These are phyloP conservation scores for Podila epigama DNA, from an alignment of 192 early-diverging fungal species.

Conservation along the genomic window DNA sequence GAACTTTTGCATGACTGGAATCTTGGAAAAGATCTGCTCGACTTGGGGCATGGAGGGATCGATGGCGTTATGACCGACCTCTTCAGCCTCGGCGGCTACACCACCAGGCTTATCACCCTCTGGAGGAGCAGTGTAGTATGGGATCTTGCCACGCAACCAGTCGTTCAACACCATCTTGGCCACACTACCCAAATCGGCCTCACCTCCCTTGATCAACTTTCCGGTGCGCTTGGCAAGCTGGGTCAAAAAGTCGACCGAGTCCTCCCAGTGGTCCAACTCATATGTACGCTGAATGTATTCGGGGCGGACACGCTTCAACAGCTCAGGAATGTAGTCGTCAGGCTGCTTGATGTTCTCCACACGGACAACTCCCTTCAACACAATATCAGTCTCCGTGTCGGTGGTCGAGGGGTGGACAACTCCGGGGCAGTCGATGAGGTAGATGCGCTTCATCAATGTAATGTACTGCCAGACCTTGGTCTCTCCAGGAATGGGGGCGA, in stretches of 20 bases:
- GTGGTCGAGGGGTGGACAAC: constrained; percentile 89
- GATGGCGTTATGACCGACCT: constrained; percentile 12
- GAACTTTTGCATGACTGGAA: constrained; percentile 86
- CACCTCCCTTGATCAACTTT: constrained; percentile 94
- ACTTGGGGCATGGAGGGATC: constrained; percentile 59
- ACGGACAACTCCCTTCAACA: constrained; percentile 96
- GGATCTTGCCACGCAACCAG: constrained; percentile 97
- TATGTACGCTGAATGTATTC: constrained; percentile 96
- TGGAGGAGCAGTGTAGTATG: constrained; percentile 90
- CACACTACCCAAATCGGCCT: constrained; percentile 90
- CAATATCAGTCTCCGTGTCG: constrained; percentile 94
- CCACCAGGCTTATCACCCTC: constrained; percentile 51
- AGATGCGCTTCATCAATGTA: constrained; percentile 97
- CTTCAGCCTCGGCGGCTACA: constrained; percentile 38
- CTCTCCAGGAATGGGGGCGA: constrained; percentile 98
- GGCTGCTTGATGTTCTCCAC: constrained; percentile 89
- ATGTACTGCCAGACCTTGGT: constrained; percentile 99
- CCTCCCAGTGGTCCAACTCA: constrained; percentile 84
- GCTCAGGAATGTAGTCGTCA: constrained; percentile 89
- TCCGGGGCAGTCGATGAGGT: constrained; percentile 99
- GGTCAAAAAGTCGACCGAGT: constrained; percentile 89
- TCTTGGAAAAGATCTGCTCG: constrained; percentile 92
- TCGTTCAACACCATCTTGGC: constrained; percentile 99
- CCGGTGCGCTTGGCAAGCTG: constrained; percentile 88
- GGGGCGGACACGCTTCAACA: constrained; percentile 81